Evolutionary conservation across 2,329 filamentous ascomycete genomes (phyloP), one percentile per base, ranked within the genome.

Genomic region (Cercospora sp.): DNA sequence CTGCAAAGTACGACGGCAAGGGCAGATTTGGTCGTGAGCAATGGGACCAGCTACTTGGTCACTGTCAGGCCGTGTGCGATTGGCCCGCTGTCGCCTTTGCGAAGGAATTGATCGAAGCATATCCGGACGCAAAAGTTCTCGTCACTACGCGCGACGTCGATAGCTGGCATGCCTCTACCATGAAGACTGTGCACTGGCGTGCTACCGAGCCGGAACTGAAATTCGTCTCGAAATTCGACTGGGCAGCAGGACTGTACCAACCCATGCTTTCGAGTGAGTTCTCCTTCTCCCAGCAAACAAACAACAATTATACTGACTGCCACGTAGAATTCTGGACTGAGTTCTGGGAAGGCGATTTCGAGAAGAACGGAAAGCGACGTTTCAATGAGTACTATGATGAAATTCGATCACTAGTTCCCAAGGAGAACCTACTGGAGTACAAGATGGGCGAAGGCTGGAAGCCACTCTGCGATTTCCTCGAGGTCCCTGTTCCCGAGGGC

Each of bases 71-170:
- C 53, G 87, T 91, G 18, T 90, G 87, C 78, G 89, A 91, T 82
- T 89, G 86, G 86, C 89, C 89, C 8, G 86, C 87, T 26, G 86
- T 88, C 55, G 86, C 87, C 53, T 92, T 92, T 74, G 87, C 87
- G 63, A 85, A 88, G 77, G 89, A 91, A 77, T 83, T 92, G 69
- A 89, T 91, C 70, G 86, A 89, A 75, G 88, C 88, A 16, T 92
- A 91, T 76, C 90, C 90, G 1, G 87, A 91, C 65, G 90, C 90
- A 67, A 91, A 91, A 79, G 86, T 91, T 64, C 84, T 92, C 60
- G 81, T 92, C 70, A 90, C 88, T 13, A 89, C 85, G 66, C 85
- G 89, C 57, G 87, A 90, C 66, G 86, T 90, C 42, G 83, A 91
- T 77, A 86, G 86, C 48, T 91, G 89, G 87, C 82, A 85, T 73